Base-by-base conservation (phyloP, 495 filamentous ascomycete species). In the Penicillium subrubescens region DNA sequence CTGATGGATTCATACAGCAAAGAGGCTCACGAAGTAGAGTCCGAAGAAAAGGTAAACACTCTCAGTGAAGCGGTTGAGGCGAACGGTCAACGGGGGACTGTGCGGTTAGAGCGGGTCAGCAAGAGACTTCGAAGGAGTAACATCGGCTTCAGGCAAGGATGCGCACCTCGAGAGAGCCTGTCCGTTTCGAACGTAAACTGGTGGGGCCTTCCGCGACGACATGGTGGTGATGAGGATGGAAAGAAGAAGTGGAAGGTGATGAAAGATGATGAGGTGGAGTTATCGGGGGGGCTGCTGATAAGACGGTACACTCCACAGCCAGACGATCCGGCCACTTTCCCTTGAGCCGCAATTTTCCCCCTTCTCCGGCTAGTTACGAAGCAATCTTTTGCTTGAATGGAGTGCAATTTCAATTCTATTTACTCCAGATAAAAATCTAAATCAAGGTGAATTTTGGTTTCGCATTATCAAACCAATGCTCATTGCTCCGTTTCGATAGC, bases 21-120 rank as follows among this genome's bases (percentile, higher is more conserved):
- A 78, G 23, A 82, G 68, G 67, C 76, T 81, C 62, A 78, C 78
- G 27, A 80, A 67, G 60, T 79, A 79, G 58, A 79, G 67, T 46
- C 77, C 77, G 44, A 81, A 62, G 64, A 81, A 81, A 75, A 83
- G 61, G 67, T 82, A 81, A 54, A 77, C 59, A 62, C 70, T 75
- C 58, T 83, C 79, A 60, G 79, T 60, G 70, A 81, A 79, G 66
- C 79, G 80, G 57, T 65, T 69, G 61, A 80, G 63, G 62, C 79
- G 80, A 63, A 83, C 75, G 57, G 76, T 69, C 54, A 81, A 60
- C 59, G 82, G 83, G 54, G 77, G 78, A 64, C 81, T 79, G 65
- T 60, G 68, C 55, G 61, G 62, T 58, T 57, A 67, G 67, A 61
- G 66, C 55, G 61, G 53, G 73, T 75, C 57, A 77, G 73, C 73